phyloP scores from a whole-genome alignment of 345 rosid genomes.

The Jatropha curcas region DNA sequence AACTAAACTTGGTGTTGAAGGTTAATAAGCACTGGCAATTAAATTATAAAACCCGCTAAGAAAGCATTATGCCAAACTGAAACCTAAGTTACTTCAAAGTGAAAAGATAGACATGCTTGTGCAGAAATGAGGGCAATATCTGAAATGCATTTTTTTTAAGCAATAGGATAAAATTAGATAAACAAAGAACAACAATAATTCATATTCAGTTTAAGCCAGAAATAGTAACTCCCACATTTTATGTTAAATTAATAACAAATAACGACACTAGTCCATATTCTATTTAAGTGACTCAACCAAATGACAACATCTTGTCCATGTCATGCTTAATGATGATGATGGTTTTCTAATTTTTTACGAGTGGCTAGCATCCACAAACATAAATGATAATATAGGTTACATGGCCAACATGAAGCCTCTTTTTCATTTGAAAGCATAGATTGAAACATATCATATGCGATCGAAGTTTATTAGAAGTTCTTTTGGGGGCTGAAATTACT shows the following conservation, averaged over 20 bases:
- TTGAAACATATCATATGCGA: neutral
- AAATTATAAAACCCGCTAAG: neutral
- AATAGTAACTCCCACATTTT: neutral
- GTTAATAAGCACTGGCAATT: neutral
- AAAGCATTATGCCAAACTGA: neutral
- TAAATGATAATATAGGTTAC: neutral
- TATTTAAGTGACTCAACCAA: neutral
- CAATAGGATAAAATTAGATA: neutral
- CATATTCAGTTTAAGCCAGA: too few relatives aligned
- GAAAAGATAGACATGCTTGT: neutral
- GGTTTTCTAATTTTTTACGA: neutral
- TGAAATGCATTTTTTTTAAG: neutral
- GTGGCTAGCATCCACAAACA: neutral
- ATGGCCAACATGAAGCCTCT: slow-evolving; percentile 7
- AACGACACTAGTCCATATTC: neutral
- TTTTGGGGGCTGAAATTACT: slow-evolving; percentile 1
- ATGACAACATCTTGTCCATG: neutral
- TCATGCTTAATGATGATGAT: neutral
- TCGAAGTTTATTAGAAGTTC: neutral
- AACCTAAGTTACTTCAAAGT: neutral
- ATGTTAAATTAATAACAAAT: neutral
- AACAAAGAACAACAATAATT: neutral
- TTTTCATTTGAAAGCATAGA: neutral
- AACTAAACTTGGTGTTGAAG: neutral
- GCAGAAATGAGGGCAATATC: neutral